Evolutionary conservation across 495 filamentous ascomycete species (phyloP).

Genomic region (Aspergillus ellipticus): DNA sequence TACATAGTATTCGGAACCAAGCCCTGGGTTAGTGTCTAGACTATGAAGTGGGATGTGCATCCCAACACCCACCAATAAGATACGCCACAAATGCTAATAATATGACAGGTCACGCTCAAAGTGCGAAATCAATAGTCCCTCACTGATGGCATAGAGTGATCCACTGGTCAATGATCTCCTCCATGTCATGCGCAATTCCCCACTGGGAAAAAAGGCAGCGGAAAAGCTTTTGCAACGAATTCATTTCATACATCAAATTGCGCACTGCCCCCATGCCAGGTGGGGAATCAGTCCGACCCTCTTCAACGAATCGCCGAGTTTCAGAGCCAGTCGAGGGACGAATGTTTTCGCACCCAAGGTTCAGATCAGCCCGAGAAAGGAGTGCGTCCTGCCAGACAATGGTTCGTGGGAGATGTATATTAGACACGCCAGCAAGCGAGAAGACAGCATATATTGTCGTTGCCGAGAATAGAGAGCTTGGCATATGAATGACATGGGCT

Average conservation of each 20-base stretch:
- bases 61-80: neutral
- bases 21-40: neutral
- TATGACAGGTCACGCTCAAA: neutral
- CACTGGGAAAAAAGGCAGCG: constrained; percentile 45
- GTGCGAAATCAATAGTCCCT: neutral
- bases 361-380: constrained; percentile 33
- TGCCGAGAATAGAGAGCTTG: constrained; percentile 43
- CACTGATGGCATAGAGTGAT: constrained; percentile 42
- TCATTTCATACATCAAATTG: constrained; percentile 48
- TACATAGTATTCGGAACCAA: neutral
- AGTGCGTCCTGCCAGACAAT: constrained; percentile 46
- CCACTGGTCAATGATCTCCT: constrained; percentile 44
- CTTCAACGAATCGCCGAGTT: constrained; percentile 35
- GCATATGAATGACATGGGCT: constrained; percentile 47
- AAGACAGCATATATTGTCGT: constrained; percentile 43
- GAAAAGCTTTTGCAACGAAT: constrained; percentile 49
- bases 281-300: constrained; percentile 18
- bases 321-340: constrained; percentile 28
- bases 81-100: neutral
- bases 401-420: constrained; percentile 34
- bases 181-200: constrained; percentile 50
- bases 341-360: constrained; percentile 24
- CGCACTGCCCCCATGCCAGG: constrained; percentile 23
- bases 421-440: constrained; percentile 34
- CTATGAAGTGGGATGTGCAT: neutral